phyloP scores from a whole-genome alignment of 495 filamentous ascomycete genomes.

The Daldinia concentrica region DNA sequence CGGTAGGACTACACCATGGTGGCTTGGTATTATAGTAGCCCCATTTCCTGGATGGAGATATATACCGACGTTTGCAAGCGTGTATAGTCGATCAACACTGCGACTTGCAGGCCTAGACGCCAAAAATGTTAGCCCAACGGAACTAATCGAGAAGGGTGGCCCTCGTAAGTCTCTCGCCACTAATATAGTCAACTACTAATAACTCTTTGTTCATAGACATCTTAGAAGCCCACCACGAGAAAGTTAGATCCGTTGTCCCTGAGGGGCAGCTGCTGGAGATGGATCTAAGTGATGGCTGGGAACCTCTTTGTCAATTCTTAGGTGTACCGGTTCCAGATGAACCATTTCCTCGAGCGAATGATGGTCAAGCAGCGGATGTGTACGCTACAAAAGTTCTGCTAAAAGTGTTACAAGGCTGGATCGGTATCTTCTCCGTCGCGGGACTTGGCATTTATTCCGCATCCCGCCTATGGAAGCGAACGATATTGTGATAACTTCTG shows the following conservation, averaged over 20 bases:
- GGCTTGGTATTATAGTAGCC: conserved; percentile 40
- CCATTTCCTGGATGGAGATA: conserved; percentile 45
- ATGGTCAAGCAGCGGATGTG: conserved; percentile 30
- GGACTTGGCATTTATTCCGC: conserved; percentile 18
- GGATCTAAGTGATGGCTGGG: conserved; percentile 55
- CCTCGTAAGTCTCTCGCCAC: conserved; percentile 27
- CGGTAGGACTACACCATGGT: conserved; percentile 38
- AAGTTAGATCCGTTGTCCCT: conserved; percentile 51
- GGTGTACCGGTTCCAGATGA: conserved; percentile 52
- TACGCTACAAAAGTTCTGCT: conserved; percentile 30
- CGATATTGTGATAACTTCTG: neutral
- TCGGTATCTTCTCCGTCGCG: conserved; percentile 20
- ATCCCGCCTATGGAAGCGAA: conserved; percentile 11
- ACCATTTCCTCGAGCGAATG: conserved; percentile 50
- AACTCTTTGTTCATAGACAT: conserved; percentile 7
- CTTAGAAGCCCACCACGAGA: conserved; percentile 19
- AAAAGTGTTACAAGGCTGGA: conserved; percentile 22
- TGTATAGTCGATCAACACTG: conserved; percentile 41
- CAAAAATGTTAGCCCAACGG: conserved; percentile 16
- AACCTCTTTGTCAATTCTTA: conserved; percentile 54
- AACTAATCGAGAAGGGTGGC: conserved; percentile 36
- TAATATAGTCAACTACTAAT: neutral
- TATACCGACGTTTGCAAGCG: conserved; percentile 31
- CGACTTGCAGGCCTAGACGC: conserved; percentile 31
- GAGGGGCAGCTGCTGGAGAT: conserved; percentile 54